Conservation (phyloP, 2,329 filamentous ascomycete genomes). For the Sporothrix humicola region DNA sequence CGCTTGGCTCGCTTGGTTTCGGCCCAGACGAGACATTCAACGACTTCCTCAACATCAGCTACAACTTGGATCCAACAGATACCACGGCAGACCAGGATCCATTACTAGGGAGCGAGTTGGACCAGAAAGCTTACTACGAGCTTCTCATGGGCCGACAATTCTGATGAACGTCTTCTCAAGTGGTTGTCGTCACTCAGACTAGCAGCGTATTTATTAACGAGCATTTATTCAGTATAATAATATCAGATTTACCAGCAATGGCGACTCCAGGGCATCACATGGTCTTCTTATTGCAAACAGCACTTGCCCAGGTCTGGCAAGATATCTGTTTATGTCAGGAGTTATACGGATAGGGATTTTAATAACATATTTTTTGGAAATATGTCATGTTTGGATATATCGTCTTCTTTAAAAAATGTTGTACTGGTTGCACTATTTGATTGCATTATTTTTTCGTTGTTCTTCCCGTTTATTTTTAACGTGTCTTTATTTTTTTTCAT, state of each 20-base stretch:
- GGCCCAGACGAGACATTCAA: conserved; percentile 47
- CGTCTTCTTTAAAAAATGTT: too few relatives aligned
- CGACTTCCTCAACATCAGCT: conserved; percentile 48
- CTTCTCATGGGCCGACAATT: conserved; percentile 46
- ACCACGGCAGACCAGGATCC: conserved; percentile 42
- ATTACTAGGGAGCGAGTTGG: conserved; percentile 44
- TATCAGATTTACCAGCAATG: not conserved
- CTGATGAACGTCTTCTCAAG: conserved; percentile 25
- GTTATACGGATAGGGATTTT: not conserved
- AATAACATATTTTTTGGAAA: not conserved
- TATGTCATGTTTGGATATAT: conserved; percentile 8
- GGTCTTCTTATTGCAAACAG: not conserved
- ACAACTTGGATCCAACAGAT: conserved; percentile 45
- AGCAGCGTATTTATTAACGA: not conserved
- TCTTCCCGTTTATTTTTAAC: too few relatives aligned
- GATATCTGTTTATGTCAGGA: not conserved
- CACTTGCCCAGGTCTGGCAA: not conserved
- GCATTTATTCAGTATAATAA: not conserved
- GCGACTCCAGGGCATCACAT: not conserved
- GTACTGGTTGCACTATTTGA: too few relatives aligned
- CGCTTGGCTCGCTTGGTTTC: conserved; percentile 47
- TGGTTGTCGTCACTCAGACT: not conserved
- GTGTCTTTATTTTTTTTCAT: too few relatives aligned
- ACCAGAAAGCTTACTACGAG: conserved; percentile 49
- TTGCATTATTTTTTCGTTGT: too few relatives aligned